These are phyloP conservation scores for Parastagonospora avenae DNA, from an alignment of 2,329 filamentous ascomycete genomes.

Conservation along the genomic window DNA sequence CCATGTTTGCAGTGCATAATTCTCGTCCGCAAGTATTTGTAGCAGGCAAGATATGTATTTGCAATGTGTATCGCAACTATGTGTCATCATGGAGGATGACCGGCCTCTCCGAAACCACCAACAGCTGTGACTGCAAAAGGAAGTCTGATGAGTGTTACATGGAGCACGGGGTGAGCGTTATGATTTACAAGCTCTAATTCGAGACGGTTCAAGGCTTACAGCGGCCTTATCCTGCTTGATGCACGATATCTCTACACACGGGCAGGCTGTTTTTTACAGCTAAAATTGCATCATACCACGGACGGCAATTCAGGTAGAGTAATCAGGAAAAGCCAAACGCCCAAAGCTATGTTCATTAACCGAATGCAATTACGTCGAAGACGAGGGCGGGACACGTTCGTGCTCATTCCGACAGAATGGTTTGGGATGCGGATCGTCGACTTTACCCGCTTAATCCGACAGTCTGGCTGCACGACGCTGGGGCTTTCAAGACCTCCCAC, in stretches of 20 bases:
- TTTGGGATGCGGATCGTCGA: conserved; percentile 6
- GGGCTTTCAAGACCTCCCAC: not conserved
- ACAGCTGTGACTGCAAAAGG: not conserved
- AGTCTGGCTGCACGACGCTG: conserved; percentile 5
- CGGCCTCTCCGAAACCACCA: not conserved
- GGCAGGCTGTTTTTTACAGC: too few relatives aligned
- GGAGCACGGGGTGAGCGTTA: not conserved
- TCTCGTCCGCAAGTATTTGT: too few relatives aligned
- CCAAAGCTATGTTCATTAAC: too few relatives aligned
- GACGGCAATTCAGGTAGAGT: too few relatives aligned
- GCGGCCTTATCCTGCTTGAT: not conserved
- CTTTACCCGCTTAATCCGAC: conserved; percentile 3
- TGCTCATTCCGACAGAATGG: conserved; percentile 6
- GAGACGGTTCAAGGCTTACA: not conserved
- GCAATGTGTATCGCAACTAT: too few relatives aligned
- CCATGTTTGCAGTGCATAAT: too few relatives aligned
- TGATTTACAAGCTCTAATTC: not conserved
- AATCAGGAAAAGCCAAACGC: too few relatives aligned
- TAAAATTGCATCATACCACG: too few relatives aligned
- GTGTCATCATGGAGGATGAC: not conserved
- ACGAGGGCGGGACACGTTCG: not conserved
- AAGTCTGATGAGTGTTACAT: not conserved
- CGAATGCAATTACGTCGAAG: too few relatives aligned
- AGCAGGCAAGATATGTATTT: too few relatives aligned
- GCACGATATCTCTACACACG: too few relatives aligned